Conservation (phyloP, 495 filamentous ascomycete species). For the Penicillium pulvis region DNA sequence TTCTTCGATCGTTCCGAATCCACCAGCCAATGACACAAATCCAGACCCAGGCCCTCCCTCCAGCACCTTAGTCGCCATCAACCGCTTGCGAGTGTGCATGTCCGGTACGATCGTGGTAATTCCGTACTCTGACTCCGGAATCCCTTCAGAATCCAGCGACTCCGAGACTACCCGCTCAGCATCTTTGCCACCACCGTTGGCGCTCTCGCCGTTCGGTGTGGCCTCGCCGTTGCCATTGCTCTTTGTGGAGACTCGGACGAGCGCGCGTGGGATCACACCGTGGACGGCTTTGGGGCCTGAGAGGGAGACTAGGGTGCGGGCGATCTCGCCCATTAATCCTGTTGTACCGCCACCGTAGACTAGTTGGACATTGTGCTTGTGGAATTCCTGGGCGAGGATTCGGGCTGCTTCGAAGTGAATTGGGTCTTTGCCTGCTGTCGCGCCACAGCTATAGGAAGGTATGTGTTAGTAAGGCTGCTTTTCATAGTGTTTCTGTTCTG, state of each 20-base stretch:
- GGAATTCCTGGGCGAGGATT: slow-evolving; percentile 72
- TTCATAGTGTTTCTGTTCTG: neutral
- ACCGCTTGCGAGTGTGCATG: slow-evolving; percentile 91
- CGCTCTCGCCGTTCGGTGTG: slow-evolving; percentile 2
- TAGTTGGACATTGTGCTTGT: slow-evolving; percentile 71
- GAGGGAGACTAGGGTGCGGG: slow-evolving; percentile 81
- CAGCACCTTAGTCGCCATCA: slow-evolving; percentile 88
- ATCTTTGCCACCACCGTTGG: slow-evolving; percentile 34
- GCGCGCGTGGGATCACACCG: slow-evolving; percentile 86
- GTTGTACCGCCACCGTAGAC: slow-evolving; percentile 95
- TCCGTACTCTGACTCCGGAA: slow-evolving; percentile 73
- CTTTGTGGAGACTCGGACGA: slow-evolving; percentile 71
- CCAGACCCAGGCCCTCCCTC: slow-evolving; percentile 79
- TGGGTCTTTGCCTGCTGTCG: slow-evolving; percentile 69
- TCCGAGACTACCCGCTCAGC: slow-evolving; percentile 39
- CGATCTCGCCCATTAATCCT: slow-evolving; percentile 92
- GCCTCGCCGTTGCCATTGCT: slow-evolving; percentile 51
- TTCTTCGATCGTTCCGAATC: slow-evolving; percentile 95
- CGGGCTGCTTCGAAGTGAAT: slow-evolving; percentile 73
- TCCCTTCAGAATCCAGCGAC: slow-evolving; percentile 41
- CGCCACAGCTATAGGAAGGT: slow-evolving; percentile 63
- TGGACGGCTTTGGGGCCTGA: slow-evolving; percentile 82
- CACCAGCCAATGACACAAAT: slow-evolving; percentile 87
- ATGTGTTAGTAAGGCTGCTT: slow-evolving; percentile 13
- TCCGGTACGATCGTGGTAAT: slow-evolving; percentile 84